A percentile compares a stretch with the other conserved stretches of the same genome.
These are phyloP conservation scores for Plasmodium yoelii DNA, from an alignment of 169 alveolate genomes.

Conservation along the genomic window DNA sequence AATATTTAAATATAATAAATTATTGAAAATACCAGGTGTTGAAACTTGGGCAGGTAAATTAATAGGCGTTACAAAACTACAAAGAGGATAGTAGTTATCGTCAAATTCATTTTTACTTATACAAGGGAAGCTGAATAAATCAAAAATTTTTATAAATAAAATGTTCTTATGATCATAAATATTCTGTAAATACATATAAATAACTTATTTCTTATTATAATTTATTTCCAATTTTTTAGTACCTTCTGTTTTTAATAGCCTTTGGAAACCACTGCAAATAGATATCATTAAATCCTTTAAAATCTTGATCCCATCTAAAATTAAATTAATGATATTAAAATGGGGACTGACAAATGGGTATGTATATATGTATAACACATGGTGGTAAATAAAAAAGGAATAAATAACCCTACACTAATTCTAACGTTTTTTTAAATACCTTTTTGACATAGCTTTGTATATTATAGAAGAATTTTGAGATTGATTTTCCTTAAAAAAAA, in stretches of 20 bases:
- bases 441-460: conserved; percentile 76
- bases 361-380: neutral
- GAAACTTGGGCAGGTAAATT: conserved; percentile 77
- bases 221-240: neutral
- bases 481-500: conserved; percentile 78
- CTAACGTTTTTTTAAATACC: conserved; percentile 8
- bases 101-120: conserved; percentile 76
- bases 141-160: neutral
- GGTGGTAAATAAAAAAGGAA: neutral
- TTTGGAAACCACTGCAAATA: conserved; percentile 87
- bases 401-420: neutral
- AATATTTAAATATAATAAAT: neutral
- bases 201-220: neutral
- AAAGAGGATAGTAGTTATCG: conserved; percentile 54
- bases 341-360: conserved; percentile 5
- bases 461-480: conserved; percentile 74
- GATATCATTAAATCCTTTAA: conserved; percentile 84
- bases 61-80: conserved; percentile 67
- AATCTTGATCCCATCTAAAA: conserved; percentile 85
- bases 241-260: conserved; percentile 79
- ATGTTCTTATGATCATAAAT: neutral
- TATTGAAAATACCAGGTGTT: conserved; percentile 46
- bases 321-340: neutral
- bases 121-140: conserved; percentile 51
- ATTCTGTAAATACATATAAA: neutral